Base-by-base conservation (phyloP, 805 yeast genomes). In the Zygotorulaspora florentina region DNA sequence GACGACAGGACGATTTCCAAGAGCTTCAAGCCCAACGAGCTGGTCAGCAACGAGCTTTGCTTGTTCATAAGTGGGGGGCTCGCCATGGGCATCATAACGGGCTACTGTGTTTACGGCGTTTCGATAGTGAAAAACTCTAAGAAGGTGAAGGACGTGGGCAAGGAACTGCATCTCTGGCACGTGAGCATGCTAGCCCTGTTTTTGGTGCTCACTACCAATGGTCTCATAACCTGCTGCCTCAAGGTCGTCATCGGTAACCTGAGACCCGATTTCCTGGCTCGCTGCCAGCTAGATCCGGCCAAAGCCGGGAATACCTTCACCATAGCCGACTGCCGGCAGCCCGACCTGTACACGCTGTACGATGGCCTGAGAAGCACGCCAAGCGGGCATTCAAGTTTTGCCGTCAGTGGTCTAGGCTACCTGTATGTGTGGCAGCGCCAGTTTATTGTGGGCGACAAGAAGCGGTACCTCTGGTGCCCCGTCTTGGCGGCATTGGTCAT, bases 321-420 rank as follows among this genome's bases (percentile, higher is more conserved):
- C 5, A n/a, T 54, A 8, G 56, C 49, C 20, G 43, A 52, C 13
- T 57, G 63, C 29, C 45, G 43, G 30, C 64, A 59, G 38, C 29
- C 43, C 17, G 46, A 59, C 43, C 43, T 41, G 31, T 42, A 39
- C 17, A 28, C 59, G 9, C 51, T 62, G 9, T 46, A 43, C 29
- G 67, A 62, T 38, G 67, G 67, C 6, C 46, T 62, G 34, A 57
- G 59, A 30, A 57, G 62, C 47, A 61, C 67, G 2, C 67, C 67
- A 25, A 58, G 64, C 42, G 65, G 67, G 3, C 67, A 62, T 44
- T 53, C 64, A 6, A 58, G 64, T 48, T 51, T 62, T 25, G 54
- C 53, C 17, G 39, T 51, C 5, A 34, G 53, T 17, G 54, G 58
- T 1, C 53, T 61, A 42, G 59, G 55, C 3, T 59, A 53, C 39